phyloP scores from a whole-genome alignment of 441 rosid species.

The Monsonia emarginata region DNA sequence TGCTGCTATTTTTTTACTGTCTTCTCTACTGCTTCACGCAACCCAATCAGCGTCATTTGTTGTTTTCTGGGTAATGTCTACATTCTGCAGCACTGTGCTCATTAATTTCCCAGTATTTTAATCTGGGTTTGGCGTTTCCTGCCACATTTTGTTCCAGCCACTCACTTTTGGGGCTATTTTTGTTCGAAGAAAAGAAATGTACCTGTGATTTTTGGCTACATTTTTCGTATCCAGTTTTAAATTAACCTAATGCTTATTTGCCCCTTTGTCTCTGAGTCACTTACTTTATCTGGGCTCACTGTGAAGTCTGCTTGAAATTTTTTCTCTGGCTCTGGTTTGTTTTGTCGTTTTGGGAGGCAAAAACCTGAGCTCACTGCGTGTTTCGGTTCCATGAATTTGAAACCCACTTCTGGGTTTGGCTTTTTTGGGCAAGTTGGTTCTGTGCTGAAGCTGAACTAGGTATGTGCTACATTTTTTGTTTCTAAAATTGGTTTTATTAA shows the following conservation, averaged over 20 bases:
- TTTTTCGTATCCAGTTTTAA: slow-evolving; percentile 23
- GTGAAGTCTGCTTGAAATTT: slow-evolving; percentile 18
- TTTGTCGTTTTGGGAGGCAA: slow-evolving; percentile 24
- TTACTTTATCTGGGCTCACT: slow-evolving; percentile 18
- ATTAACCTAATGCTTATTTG: slow-evolving; percentile 17
- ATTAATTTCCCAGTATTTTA: background rate
- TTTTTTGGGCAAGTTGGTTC: slow-evolving; percentile 16
- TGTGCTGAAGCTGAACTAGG: slow-evolving; percentile 28
- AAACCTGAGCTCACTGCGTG: slow-evolving; percentile 20
- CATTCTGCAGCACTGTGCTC: too few species aligned
- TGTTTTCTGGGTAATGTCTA: background rate
- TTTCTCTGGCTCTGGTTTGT: slow-evolving; percentile 13
- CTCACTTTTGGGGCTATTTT: slow-evolving; percentile 1
- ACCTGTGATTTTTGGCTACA: slow-evolving; percentile 10
- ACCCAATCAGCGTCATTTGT: background rate
- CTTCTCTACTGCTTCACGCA: background rate
- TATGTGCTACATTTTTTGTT: slow-evolving; percentile 18
- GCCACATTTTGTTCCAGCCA: too few species aligned
- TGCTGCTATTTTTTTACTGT: background rate
- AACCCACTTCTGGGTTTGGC: slow-evolving; percentile 20
- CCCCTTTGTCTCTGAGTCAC: slow-evolving; percentile 21
- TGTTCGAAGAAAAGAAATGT: background rate
- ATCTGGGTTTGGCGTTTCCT: background rate
- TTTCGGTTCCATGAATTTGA: slow-evolving; percentile 34
- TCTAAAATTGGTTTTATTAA: slow-evolving; percentile 6